Base-by-base conservation (phyloP, 495 filamentous ascomycete genomes). In the Staphylotrichum longicolle region DNA sequence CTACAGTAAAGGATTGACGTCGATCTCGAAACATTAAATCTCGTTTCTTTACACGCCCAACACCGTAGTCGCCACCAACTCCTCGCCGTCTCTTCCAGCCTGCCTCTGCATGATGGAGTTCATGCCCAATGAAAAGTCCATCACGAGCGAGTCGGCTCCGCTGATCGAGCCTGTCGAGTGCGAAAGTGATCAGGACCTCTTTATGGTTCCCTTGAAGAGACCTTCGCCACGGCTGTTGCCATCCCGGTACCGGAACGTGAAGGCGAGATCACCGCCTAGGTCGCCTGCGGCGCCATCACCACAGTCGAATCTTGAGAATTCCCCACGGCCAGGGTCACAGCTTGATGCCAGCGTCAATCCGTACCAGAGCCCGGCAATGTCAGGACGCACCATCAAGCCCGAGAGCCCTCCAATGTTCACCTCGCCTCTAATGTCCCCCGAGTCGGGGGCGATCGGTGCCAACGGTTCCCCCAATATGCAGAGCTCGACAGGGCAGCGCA, bases 61-160 rank as follows among this genome's bases (percentile, higher is more conserved):
- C 10, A 11, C 35, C 27, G 6, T 7, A 4, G 12, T 32, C 35
- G n/a, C 35, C 12, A 15, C 14, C 34, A 11, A 50, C n/a, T 10
- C 10, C 11, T 5, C 8, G 6, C 40, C 14, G 20, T 14, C 14
- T 15, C 49, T 45, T 0, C 5, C n/a, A 27, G 11, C 14, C 7
- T 27, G 3, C 14, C 33, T 4, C 5, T 34, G 7, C 48, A 42
- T 5, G 3, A 65, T 66, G 57, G 64, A 56, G n/a, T 63, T 58
- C 42, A 59, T 41, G 48, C 56, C 39, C 7, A 58, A 57, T 34
- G 62, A 60, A 41, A 32, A 20, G 5, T 66, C 57, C 40, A 40
- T 63, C 64, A 66, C 64, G 40, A 66, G 64, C 61, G 64, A 66
- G 41, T 60, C 64, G 40, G 61, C 64, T 10, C 64, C 64, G 27